phyloP scores from a whole-genome alignment of 2,329 filamentous ascomycete genomes.

The Rhexocercosporidium sp. region DNA sequence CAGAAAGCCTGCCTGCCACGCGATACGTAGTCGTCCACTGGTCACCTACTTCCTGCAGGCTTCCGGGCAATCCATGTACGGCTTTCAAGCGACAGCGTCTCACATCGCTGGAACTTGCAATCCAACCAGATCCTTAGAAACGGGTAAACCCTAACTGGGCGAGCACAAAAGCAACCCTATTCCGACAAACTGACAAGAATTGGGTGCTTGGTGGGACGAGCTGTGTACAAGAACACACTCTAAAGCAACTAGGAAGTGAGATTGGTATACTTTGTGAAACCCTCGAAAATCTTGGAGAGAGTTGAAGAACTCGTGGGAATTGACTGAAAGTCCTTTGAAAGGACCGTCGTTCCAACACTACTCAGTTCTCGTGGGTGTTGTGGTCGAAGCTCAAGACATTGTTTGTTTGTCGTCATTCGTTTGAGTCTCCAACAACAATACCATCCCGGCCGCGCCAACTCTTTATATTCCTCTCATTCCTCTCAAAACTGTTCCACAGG shows the following conservation, averaged over 20 bases:
- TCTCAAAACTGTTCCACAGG: constrained; percentile 27
- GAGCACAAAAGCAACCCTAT: constrained; percentile 20
- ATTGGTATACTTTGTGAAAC: constrained; percentile 30
- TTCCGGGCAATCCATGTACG: constrained; percentile 36
- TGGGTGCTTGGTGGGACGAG: constrained; percentile 23
- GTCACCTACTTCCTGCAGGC: constrained; percentile 35
- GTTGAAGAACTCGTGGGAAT: constrained; percentile 22
- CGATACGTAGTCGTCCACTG: constrained; percentile 21
- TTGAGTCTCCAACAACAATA: constrained; percentile 26
- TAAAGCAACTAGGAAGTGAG: constrained; percentile 20
- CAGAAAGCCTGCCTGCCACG: constrained; percentile 22
- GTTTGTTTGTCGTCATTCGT: constrained; percentile 36
- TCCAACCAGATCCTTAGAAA: constrained; percentile 24
- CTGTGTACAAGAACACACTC: constrained; percentile 24
- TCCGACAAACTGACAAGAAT: constrained; percentile 28
- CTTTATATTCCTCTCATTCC: constrained; percentile 21
- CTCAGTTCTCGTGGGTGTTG: constrained; percentile 17
- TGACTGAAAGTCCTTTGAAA: constrained; percentile 27
- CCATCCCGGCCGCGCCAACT: constrained; percentile 15
- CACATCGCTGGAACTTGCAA: constrained; percentile 29
- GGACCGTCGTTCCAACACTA: constrained; percentile 22
- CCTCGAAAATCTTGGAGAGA: constrained; percentile 18
- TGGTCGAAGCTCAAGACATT: constrained; percentile 27
- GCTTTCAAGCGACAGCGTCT: constrained; percentile 36
- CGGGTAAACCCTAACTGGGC: constrained; percentile 16